A percentile compares a stretch with the other conserved stretches of the same genome.
Conservation (phyloP, 2,329 filamentous ascomycete genomes). For the Trichoderma harzianum region DNA sequence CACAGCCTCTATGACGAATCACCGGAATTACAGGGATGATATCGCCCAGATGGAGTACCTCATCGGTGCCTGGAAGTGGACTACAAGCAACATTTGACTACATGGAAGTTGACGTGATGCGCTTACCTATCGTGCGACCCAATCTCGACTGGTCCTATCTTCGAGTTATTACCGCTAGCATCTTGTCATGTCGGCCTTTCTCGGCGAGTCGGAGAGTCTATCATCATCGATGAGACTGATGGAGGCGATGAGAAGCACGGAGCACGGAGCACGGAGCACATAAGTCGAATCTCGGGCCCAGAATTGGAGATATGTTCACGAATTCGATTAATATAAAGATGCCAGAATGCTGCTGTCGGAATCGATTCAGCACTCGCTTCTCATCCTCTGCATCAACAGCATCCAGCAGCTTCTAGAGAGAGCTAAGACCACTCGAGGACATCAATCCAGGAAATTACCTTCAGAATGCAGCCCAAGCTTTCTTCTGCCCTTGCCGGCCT, state of each 20-base stretch:
- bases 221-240: neutral
- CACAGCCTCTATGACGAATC: neutral
- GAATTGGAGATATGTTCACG: neutral
- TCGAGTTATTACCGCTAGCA: neutral
- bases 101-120: neutral
- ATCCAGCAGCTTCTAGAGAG: neutral
- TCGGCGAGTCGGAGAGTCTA: conserved; percentile 6
- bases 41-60: neutral
- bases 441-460: neutral
- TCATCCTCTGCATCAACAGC: neutral
- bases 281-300: neutral
- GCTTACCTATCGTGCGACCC: neutral
- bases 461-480: conserved; percentile 14
- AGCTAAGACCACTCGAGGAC: neutral
- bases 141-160: neutral
- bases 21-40: neutral
- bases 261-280: neutral
- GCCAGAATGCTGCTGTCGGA: neutral
- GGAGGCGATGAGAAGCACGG: neutral
- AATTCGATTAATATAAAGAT: neutral
- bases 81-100: neutral
- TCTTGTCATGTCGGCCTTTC: neutral
- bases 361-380: neutral
- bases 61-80: conserved; percentile 4
- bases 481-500: conserved; percentile 2